phyloP scores from a whole-genome alignment of 73 alveolate genomes.

The Tetrahymena borealis region DNA sequence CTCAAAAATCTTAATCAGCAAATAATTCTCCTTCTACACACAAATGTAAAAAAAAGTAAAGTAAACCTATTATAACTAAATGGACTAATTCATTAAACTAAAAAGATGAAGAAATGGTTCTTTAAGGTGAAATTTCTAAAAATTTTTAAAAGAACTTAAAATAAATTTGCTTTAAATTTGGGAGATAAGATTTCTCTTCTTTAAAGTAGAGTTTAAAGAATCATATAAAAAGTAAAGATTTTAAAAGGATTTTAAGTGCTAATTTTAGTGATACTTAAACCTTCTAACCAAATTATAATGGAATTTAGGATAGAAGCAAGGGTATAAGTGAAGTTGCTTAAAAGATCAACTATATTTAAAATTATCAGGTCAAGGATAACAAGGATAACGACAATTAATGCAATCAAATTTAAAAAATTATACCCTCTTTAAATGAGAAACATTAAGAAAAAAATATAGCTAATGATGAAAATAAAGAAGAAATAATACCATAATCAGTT shows the following conservation, averaged over 20 bases:
- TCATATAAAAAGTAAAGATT: neutral
- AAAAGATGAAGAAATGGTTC: neutral
- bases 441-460: too few relatives aligned
- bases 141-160: neutral
- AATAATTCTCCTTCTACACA: neutral
- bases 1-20: neutral
- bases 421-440: too few relatives aligned
- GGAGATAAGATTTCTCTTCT: neutral
- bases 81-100: neutral
- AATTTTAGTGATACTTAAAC: neutral
- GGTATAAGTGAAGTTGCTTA: neutral
- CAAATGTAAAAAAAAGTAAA: neutral
- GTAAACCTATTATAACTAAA: neutral
- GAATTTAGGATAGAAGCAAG: neutral
- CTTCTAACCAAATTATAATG: neutral
- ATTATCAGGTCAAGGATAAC: neutral
- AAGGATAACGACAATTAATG: neutral
- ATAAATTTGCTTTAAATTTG: neutral
- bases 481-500: too few relatives aligned
- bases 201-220: neutral
- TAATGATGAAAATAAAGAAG: too few relatives aligned
- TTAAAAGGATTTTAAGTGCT: neutral
- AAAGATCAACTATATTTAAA: neutral
- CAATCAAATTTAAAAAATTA: too few relatives aligned
- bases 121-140: neutral